A percentile compares a stretch with the other conserved stretches of the same genome.
Evolutionary conservation across 1,284 basidiomycete species (phyloP).

Genomic region (Cutaneotrichosporon cavernicola): DNA sequence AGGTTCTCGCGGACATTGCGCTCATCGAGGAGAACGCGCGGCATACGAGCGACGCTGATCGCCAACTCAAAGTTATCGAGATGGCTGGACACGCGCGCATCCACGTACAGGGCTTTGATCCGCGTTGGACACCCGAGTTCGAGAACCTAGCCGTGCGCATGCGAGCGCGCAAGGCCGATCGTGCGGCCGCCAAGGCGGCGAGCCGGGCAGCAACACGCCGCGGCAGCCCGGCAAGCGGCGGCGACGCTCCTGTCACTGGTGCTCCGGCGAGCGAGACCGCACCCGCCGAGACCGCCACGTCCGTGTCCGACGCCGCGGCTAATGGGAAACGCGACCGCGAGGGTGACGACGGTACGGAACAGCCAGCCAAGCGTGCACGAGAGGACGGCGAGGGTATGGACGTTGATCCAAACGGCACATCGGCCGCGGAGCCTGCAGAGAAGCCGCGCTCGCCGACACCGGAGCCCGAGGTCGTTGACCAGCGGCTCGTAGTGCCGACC

Average conservation of each 20-base stretch:
- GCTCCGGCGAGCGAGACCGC: constrained; percentile 8
- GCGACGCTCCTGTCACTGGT: constrained; percentile 2
- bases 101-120: constrained; percentile 81
- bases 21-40: constrained; percentile 88
- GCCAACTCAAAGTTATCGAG: constrained; percentile 76
- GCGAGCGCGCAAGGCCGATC: constrained; percentile 60
- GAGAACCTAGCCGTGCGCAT: constrained; percentile 82
- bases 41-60: constrained; percentile 68
- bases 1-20: constrained; percentile 82
- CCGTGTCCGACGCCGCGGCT: constrained; percentile 14
- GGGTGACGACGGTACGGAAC: constrained; percentile 31
- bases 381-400: constrained; percentile 57
- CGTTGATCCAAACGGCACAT: constrained; percentile 38
- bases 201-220: constrained; percentile 66
- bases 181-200: constrained; percentile 67
- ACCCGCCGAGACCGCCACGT: constrained; percentile 18
- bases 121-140: constrained; percentile 76
- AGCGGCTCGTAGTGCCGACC: constrained; percentile 41
- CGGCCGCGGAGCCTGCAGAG: background rate
- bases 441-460: background rate
- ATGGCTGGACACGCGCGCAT: constrained; percentile 86
- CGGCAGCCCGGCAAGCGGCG: constrained; percentile 11
- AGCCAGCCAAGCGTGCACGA: constrained; percentile 64
- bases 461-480: constrained; percentile 27
- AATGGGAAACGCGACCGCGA: constrained; percentile 32